These are phyloP conservation scores for Brassica juncea DNA, from an alignment of 345 rosid genomes.

Conservation along the genomic window DNA sequence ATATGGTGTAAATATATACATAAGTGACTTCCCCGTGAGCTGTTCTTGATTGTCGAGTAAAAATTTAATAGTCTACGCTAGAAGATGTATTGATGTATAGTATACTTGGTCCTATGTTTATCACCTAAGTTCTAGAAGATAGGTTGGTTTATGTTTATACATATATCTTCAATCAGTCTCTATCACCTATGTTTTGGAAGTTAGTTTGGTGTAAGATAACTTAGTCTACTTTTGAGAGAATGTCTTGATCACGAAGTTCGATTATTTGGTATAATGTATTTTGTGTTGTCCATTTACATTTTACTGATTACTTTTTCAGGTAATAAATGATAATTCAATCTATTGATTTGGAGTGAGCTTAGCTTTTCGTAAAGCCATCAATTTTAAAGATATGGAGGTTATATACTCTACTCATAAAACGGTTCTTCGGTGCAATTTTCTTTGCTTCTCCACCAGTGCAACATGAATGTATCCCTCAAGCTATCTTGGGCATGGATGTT, in stretches of 20 bases:
- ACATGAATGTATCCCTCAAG: conserved; percentile 99
- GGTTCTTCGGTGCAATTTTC: conserved; percentile 78
- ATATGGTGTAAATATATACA: not conserved
- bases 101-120: too few relatives aligned
- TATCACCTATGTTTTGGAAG: not conserved
- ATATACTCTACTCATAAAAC: conserved; percentile 65
- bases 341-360: conserved; percentile 65
- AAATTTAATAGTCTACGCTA: too few relatives aligned
- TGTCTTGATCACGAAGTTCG: not conserved
- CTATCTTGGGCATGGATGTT: conserved; percentile 97
- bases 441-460: conserved; percentile 93
- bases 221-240: not conserved
- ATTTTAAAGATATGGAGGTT: conserved; percentile 60
- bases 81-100: too few relatives aligned
- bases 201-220: too few relatives aligned
- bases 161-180: too few relatives aligned
- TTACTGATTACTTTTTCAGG: not conserved
- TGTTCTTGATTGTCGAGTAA: not conserved
- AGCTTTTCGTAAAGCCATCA: conserved; percentile 62
- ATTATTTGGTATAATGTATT: not conserved
- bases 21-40: not conserved
- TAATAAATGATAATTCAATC: conserved; percentile 36
- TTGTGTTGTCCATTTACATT: not conserved
- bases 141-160: not conserved
- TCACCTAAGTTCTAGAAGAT: too few relatives aligned